These are phyloP conservation scores for Polygonum maritimum DNA, from an alignment of 148 eudicot genomes.

Conservation along the genomic window DNA sequence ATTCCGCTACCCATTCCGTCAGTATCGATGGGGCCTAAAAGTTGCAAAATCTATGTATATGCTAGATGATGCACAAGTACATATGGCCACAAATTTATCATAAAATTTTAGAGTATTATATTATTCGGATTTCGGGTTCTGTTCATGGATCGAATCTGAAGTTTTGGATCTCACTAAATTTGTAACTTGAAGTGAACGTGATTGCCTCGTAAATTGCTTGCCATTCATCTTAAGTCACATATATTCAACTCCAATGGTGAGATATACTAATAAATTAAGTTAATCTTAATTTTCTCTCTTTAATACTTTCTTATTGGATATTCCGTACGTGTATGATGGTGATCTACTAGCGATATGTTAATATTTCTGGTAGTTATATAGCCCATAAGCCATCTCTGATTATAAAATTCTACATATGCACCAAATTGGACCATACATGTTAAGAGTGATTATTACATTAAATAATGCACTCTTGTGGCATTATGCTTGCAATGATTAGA, in stretches of 20 bases:
- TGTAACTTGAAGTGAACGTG: slow-evolving; percentile 1
- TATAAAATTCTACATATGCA: background rate
- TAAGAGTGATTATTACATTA: background rate
- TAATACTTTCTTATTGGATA: background rate
- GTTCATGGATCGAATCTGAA: background rate
- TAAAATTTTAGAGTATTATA: background rate
- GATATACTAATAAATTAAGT: too few species aligned
- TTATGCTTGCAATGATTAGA: slow-evolving; percentile 5
- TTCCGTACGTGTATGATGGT: background rate
- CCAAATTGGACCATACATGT: background rate
- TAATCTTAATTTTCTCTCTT: too few species aligned
- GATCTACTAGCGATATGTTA: background rate
- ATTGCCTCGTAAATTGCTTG: slow-evolving; percentile 2
- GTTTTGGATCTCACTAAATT: background rate
- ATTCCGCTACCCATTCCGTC: too few species aligned
- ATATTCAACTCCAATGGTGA: background rate
- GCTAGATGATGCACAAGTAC: too few species aligned
- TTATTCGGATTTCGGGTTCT: background rate
- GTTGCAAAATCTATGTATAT: background rate
- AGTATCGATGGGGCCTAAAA: background rate
- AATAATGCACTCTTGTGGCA: background rate
- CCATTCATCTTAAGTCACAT: background rate
- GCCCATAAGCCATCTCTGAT: too few species aligned
- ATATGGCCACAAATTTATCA: background rate
- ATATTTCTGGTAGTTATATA: background rate